phyloP scores from a whole-genome alignment of 2,329 filamentous ascomycete genomes.

The Cladosporium oxysporum region DNA sequence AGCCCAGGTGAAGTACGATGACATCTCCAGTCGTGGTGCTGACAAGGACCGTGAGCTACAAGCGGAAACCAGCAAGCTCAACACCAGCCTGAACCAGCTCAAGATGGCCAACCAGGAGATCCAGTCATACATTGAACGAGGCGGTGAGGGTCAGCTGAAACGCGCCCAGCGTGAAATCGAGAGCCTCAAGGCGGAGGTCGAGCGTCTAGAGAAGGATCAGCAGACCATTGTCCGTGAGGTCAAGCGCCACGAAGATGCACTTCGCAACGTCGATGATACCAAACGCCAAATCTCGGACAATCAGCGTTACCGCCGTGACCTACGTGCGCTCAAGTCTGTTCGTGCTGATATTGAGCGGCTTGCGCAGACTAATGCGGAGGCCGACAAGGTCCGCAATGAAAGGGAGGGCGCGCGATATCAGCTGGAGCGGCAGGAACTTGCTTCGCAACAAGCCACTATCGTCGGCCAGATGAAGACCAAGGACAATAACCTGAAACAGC shows the following conservation, averaged over 20 bases:
- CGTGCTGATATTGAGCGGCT: slow-evolving; percentile 71
- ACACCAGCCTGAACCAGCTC: slow-evolving; percentile 75
- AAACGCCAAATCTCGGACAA: slow-evolving; percentile 90
- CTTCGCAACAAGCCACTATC: slow-evolving; percentile 71
- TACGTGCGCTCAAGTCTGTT: slow-evolving; percentile 67
- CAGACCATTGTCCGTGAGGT: slow-evolving; percentile 66
- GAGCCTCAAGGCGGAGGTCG: slow-evolving; percentile 65
- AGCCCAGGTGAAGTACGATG: slow-evolving; percentile 74
- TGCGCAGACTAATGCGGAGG: slow-evolving; percentile 75
- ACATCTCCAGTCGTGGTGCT: slow-evolving; percentile 70
- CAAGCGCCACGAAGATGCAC: slow-evolving; percentile 75
- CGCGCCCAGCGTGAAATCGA: slow-evolving; percentile 70
- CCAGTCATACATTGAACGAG: slow-evolving; percentile 72
- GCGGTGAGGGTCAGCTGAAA: slow-evolving; percentile 70
- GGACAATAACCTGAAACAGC: slow-evolving; percentile 72
- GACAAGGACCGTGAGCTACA: slow-evolving; percentile 72
- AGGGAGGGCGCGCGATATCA: slow-evolving; percentile 69
- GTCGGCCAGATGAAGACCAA: slow-evolving; percentile 81
- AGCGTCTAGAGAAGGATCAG: slow-evolving; percentile 67
- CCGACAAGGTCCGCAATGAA: slow-evolving; percentile 75
- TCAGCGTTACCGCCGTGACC: slow-evolving; percentile 76
- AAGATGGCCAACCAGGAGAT: slow-evolving; percentile 76
- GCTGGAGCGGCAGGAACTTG: slow-evolving; percentile 65
- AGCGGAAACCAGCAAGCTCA: slow-evolving; percentile 69
- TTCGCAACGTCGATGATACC: slow-evolving; percentile 76